phyloP scores from a whole-genome alignment of 2,329 filamentous ascomycete genomes.

The Chaetomium sp. region DNA sequence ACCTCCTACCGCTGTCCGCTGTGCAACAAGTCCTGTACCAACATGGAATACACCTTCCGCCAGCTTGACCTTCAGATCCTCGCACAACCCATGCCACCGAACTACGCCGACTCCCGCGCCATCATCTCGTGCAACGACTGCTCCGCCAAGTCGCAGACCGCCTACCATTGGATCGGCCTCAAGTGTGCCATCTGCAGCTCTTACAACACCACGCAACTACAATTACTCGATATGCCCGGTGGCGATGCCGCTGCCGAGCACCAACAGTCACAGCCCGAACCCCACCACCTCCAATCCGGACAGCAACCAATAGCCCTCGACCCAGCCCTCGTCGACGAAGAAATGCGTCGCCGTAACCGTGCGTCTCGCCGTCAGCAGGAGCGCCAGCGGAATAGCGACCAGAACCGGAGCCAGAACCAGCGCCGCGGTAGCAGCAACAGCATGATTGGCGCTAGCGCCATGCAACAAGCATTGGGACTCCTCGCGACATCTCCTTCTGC shows the following conservation, averaged over 20 bases:
- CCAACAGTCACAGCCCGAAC: constrained; percentile 18
- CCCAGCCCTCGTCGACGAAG: neutral
- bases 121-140: constrained; percentile 94
- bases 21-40: constrained; percentile 92
- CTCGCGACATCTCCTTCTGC: constrained; percentile 5
- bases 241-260: constrained; percentile 16
- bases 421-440: too few relatives aligned
- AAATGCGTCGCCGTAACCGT: constrained; percentile 1
- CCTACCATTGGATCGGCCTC: constrained; percentile 90
- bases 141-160: constrained; percentile 74
- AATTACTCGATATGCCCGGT: constrained; percentile 45
- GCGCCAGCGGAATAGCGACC: neutral
- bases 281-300: constrained; percentile 19
- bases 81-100: constrained; percentile 82
- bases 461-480: neutral
- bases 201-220: constrained; percentile 63
- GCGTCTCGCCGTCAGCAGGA: constrained; percentile 1
- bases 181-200: constrained; percentile 73
- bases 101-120: constrained; percentile 73
- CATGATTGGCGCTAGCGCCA: neutral
- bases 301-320: constrained; percentile 5
- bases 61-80: constrained; percentile 84
- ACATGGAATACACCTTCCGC: constrained; percentile 94
- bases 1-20: constrained; percentile 93
- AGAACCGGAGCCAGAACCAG: neutral